Base-by-base conservation (phyloP, 78 protist species). In the Chrysochromulina parva region DNA sequence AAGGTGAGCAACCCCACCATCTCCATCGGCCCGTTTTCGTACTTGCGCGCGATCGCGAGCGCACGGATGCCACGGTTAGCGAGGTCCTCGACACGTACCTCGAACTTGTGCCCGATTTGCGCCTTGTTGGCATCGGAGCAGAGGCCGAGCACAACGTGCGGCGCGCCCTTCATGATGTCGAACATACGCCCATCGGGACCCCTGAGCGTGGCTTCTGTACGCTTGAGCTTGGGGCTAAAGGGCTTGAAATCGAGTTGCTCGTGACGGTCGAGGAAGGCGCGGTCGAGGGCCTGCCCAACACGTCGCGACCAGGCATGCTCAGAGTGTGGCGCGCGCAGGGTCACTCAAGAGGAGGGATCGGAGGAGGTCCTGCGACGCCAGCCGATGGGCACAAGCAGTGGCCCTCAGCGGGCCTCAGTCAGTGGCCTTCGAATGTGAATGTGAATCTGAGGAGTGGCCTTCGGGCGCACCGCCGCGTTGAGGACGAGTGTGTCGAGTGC, bases 101-200 rank as follows among this genome's bases (percentile, higher is more conserved):
- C 73, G 73, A 67, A 67, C 47, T 20, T 19, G 20, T 67, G 20
- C 47, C 19, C 26, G 26, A 20, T 28, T 16, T 78, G 26, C 55
- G 19, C 26, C 19, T n/a, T 14, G 26, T 28, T n/a, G 19, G 55
- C 55, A 16, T 78, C 55, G 96, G 96, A 97, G 52, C 95, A 95
- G 90, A 81, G 92, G 38, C 98, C 76, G 20, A 94, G 50, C 24
- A 76, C 81, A 28, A 93, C 80, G 55, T 96, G 93, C 50, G 96
- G 97, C 58, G 94, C 96, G 53, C 93, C 87, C 65, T 96, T 16
- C 50, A 78, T 10, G 28, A 78, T 47, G 9, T 78, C 19, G 85
- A 47, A 53, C 50, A 78, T 22, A 17, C 7, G 4, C 9, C 85
- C 85, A 6, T 78, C 19, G 7, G 85, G 20, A 14, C 14, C 69